Evolutionary conservation across 1,139 yeast species (phyloP).

Genomic region (Meyerozyma carpophila): DNA sequence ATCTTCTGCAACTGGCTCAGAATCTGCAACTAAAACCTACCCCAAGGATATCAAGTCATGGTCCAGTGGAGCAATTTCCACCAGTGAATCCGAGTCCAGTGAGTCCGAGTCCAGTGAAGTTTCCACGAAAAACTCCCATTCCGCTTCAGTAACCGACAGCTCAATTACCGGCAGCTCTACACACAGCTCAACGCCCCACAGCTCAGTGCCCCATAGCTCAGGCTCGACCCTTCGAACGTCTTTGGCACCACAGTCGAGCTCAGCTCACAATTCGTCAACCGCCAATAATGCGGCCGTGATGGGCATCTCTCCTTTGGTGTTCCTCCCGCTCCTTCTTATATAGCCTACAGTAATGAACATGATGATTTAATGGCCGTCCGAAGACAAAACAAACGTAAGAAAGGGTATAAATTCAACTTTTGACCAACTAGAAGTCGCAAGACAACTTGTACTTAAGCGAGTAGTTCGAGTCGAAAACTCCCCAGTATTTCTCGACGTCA

Average conservation of each 20-base stretch:
- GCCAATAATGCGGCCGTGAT: background rate
- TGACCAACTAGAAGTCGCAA: slow-evolving; percentile 41
- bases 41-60: too few species aligned
- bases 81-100: background rate
- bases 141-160: too few species aligned
- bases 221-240: too few species aligned
- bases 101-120: background rate
- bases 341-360: background rate
- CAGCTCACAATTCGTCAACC: background rate
- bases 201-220: too few species aligned
- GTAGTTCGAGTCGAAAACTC: slow-evolving; percentile 64
- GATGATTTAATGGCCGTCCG: background rate
- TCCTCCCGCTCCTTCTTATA: background rate
- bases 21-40: background rate
- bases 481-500: slow-evolving; percentile 92
- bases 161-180: too few species aligned
- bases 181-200: too few species aligned
- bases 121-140: background rate
- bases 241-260: background rate
- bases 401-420: slow-evolving; percentile 3
- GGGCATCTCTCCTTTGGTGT: background rate
- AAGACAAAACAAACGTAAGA: slow-evolving; percentile 1
- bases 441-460: slow-evolving; percentile 52
- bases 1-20: background rate
- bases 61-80: too few species aligned